These are phyloP conservation scores for Primulina tabacum DNA, from an alignment of 257 asterid species.

Conservation along the genomic window DNA sequence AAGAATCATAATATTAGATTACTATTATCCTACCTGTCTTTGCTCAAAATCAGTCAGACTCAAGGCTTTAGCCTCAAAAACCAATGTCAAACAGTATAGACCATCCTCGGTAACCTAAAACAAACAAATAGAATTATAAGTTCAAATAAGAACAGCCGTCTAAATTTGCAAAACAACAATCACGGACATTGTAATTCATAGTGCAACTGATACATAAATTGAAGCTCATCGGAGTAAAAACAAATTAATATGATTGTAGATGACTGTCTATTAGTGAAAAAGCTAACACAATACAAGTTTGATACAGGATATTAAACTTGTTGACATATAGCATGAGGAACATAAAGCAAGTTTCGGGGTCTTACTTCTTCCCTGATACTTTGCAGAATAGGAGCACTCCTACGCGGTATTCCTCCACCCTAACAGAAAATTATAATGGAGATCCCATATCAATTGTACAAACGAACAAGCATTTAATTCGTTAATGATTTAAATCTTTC, in stretches of 20 bases:
- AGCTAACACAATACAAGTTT: constrained; percentile 11
- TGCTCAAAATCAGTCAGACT: constrained; percentile 69
- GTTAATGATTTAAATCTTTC: not conserved
- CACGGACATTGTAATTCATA: not conserved
- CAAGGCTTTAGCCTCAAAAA: constrained; percentile 83
- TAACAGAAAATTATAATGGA: constrained; percentile 27
- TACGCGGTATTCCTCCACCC: constrained; percentile 97
- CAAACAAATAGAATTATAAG: constrained; percentile 20
- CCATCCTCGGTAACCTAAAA: constrained; percentile 79
- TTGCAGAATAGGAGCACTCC: constrained; percentile 85
- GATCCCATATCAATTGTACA: constrained; percentile 2
- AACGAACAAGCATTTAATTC: not conserved
- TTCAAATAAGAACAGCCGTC: constrained; percentile 16
- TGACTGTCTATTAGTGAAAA: not conserved
- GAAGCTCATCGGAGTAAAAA: not conserved
- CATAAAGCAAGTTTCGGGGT: constrained; percentile 24
- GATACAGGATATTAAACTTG: constrained; percentile 1
- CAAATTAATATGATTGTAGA: not conserved
- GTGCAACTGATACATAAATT: not conserved
- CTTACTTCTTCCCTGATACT: constrained; percentile 86
- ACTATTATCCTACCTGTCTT: constrained; percentile 57
- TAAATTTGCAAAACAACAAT: constrained; percentile 4
- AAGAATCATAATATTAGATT: not conserved
- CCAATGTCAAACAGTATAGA: constrained; percentile 63
- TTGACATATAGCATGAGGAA: constrained; percentile 3